Evolutionary conservation across 257 asterid genomes (phyloP), one percentile per base, ranked within the genome.

Genomic region (Rehmannia glutinosa): DNA sequence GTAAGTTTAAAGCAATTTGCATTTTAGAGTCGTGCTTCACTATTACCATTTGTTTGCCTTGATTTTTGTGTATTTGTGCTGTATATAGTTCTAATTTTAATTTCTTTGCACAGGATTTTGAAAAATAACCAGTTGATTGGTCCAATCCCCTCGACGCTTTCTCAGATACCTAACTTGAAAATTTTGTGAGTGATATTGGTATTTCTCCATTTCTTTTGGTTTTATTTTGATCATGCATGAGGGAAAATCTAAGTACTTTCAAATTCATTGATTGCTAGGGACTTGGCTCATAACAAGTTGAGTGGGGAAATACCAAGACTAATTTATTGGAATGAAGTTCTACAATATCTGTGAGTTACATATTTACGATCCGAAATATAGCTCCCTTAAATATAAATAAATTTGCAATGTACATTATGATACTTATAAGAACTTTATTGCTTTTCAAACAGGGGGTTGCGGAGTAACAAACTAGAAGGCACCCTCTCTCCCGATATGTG

Each of bases 391-490:
- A 20, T 4, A 17, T 15, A 2, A 41, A 4, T 15, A 15, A 38
- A 27, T 10, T 43, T 30, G 17, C 9, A n/a, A 32, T 27, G 35
- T 39, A 50, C 24, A 24, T 0, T n/a, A n/a, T n/a, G n/a, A n/a
- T n/a, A n/a, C n/a, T n/a, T n/a, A n/a, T n/a, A n/a, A n/a, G n/a
- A 1, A 43, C 27, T 3, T 53, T n/a, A n/a, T n/a, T n/a, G n/a
- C n/a, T n/a, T n/a, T n/a, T n/a, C n/a, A n/a, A n/a, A n/a, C n/a
- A 91, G 98, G 84, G 99, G 99, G 13, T 77, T 94, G 75, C 84
- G 99, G 2, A 96, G 91, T 5, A 91, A 94, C 79, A 87, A 88
- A 75, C 81, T 94, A 66, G 87, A 82, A 25, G 99, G 99, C 62
- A 52, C 88, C 2, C 90, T 94, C 33, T 94, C 99, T 50, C 82